Base-by-base conservation (phyloP, 2,329 filamentous ascomycete species). In the Xylaria sp. region DNA sequence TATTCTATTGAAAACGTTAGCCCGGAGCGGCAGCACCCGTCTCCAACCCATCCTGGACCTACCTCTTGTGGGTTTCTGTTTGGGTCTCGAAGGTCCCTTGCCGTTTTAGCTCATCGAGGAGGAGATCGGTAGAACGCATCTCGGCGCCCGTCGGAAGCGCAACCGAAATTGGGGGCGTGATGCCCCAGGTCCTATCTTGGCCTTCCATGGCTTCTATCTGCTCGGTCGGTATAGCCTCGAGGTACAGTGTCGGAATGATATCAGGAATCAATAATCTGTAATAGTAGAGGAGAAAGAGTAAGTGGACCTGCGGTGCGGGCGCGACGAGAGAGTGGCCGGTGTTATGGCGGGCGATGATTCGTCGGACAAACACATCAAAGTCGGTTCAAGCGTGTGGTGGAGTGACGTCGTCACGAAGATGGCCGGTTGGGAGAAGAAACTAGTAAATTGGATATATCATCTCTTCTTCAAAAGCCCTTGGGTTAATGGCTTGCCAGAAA, bases 21-120 rank as follows among this genome's bases (percentile, higher is more conserved):
- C 21, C 45, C 17, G n/a, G 47, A 18, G 70, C 88, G 52, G 44
- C 41, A 16, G 37, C 43, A 43, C 16, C 40, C 22, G 16, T 8
- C 4, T 19, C 38, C n/a, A 17, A 18, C 17, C 17, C 13, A 9
- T 8, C 43, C 13, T 24, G 9, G 7, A n/a, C 55, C 57, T 74
- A 91, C 90, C 92, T 88, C 71, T 90, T 91, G 59, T 91, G 83
- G 2, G 91, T 96, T 69, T 95, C 94, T 40, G 90, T 81, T 13
- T 86, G 82, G 48, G 84, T 85, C 74, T 97, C 94, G 66, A 96
- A 99, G 48, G 94, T 96, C 74, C 95, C 93, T 74, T 97, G 90
- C 39, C 81, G 81, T 71, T 91, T 91, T 57, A 99, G 77, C 74
- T 97, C 92, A 51, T 90, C 85, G 52, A 96, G 83, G 41, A 99